Evolutionary conservation across 495 filamentous ascomycete genomes (phyloP), one percentile per base, ranked within the genome.

Genomic region (Neurospora sp.): DNA sequence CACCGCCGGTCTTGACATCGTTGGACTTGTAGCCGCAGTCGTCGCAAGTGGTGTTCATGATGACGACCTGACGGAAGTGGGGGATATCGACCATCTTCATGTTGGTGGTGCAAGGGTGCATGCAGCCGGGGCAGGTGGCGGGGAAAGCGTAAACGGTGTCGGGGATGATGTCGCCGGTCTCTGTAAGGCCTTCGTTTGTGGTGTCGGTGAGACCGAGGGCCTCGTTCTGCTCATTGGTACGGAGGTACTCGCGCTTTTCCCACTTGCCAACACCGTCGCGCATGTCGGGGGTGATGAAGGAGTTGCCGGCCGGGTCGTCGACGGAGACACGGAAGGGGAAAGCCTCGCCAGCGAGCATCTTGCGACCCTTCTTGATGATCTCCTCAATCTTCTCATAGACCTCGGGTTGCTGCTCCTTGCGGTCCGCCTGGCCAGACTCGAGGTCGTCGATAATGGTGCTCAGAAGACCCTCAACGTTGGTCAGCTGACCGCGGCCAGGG

Each of bases 21-120:
- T 94, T 97, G 74, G 89, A 93, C 70, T 92, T 90, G 82, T 98
- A 98, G n/a, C 93, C 94, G 79, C 96, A 99, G 82, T 91, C 84
- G 38, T 92, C 89, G 78, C 96, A 99, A 70, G 89, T 88, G 12
- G 94, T 97, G 76, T 89, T 92, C 89, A 94, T 97, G 75, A 98
- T 84, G 66, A 96, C 88, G 22, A 98, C 96, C 75, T 98, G 90
- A 81, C 97, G 97, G 86, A 99, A 99, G 81, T 96, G 89, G 0
- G 96, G 96, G 71, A 99, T 98, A 74, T 94, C 91, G 59, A 98
- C 92, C 86, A 97, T 94, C 84, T 97, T 94, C 90, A 97, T 95
- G 79, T 96, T 93, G 35, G 95, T 93, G 8, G 87, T 87, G 81
- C 94, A 97, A 6, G 85, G 82, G 80, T 91, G 92, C 75, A 88